These are phyloP conservation scores for Saturnispora gosingensis DNA, from an alignment of 805 yeast species.

Conservation along the genomic window DNA sequence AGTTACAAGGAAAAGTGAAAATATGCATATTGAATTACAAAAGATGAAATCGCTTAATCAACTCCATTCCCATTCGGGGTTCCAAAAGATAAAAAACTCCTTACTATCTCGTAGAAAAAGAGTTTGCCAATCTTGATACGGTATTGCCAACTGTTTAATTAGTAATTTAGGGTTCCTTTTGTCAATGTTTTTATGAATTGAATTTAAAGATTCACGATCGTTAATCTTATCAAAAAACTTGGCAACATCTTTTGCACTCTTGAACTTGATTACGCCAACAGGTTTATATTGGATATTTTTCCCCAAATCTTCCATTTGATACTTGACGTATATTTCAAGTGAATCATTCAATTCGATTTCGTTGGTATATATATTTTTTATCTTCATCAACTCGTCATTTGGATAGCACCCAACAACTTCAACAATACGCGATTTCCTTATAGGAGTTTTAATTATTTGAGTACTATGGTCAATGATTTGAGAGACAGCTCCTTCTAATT, in stretches of 20 bases:
- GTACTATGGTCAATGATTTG: slow-evolving; percentile 5
- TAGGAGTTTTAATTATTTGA: neutral
- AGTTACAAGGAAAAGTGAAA: neutral
- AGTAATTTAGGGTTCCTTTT: neutral
- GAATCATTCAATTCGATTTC: slow-evolving; percentile 7
- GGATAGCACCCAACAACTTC: slow-evolving; percentile 9
- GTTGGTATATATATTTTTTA: slow-evolving; percentile 1
- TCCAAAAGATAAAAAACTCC: neutral
- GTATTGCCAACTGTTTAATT: neutral
- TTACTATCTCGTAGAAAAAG: neutral
- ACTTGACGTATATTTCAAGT: slow-evolving; percentile 10
- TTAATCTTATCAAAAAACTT: neutral
- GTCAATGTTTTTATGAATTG: neutral
- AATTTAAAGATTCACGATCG: neutral
- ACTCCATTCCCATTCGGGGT: neutral
- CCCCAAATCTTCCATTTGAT: neutral
- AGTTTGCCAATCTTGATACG: neutral
- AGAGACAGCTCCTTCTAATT: neutral
- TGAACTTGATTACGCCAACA: slow-evolving; percentile 4
- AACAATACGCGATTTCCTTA: neutral
- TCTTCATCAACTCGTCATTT: slow-evolving; percentile 4
- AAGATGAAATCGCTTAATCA: neutral
- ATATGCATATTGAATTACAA: neutral
- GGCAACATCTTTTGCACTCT: neutral
- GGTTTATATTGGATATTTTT: neutral